Base-by-base conservation (phyloP, 2,329 filamentous ascomycete species). In the Pseudophaeomoniella oleicola region DNA sequence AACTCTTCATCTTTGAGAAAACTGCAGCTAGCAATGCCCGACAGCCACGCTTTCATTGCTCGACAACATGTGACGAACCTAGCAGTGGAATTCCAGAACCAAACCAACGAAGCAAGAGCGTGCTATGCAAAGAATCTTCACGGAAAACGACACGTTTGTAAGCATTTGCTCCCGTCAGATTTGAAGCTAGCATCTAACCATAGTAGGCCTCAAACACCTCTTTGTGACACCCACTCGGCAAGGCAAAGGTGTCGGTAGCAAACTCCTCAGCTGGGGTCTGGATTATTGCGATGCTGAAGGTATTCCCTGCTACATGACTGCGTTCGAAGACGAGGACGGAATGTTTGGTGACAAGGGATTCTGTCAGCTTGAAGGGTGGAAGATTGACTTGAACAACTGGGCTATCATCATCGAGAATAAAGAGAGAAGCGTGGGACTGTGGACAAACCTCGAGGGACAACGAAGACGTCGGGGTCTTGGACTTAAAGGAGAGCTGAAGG, bases 181-280 rank as follows among this genome's bases (percentile, higher is more conserved):
- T 37, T 6, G 10, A 9, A 16, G 11, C 11, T 4, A 13, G 3
- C 14, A 17, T 11, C 18, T 13, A 17, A n/a, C 9, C 2, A 32
- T 17, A 17, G 9, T 6, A 34, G 32, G 19, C 19, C 32, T 34
- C 18, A 15, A 18, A 19, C 13, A 34, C 12, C 15, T 34, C 12
- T 34, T 17, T 34, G 32, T 34, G 13, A 44, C 55, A 31, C 52
- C 50, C 2, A 57, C 55, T 13, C 57, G 56, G 41, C 66, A 68
- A 47, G 59, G 69, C 1, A 59, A 53, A 29, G 69, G 70, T 0
- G 58, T 61, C 0, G 66, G 59, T 0, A 55, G 54, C 11, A 48
- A 51, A 18, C 37, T 74, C 15, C 44, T 73, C 29, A 48, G 50
- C 16, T 73, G 66, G 65, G 70, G 69, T 0, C 39, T 63, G 4